Evolutionary conservation across 768 basidiomycete species (phyloP), one percentile per base, ranked within the genome.

Genomic region (Baorangia bicolor): DNA sequence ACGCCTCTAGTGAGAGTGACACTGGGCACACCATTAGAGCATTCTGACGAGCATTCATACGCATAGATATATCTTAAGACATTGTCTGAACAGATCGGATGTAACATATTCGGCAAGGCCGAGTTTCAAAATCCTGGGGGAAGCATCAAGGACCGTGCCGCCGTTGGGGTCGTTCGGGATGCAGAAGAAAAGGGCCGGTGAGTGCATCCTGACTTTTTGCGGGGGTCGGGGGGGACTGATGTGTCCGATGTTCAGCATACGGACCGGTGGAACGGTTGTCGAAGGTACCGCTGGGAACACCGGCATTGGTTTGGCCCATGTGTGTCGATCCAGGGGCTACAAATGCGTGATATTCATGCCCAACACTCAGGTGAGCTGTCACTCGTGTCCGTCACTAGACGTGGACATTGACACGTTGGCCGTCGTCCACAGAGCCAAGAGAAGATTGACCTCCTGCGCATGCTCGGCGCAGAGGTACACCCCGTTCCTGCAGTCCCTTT

Each of bases 281-380:
- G 96, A 99, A 72, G 96, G 96, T 4, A 99, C 96, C 3, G 96
- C 96, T 37, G 96, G 96, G 16, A 99, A 99, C 77, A 99, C 96
- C 9, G 96, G 95, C 38, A 97, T 97, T 53, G 95, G 95, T 34
- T 80, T 98, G 31, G 94, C 93, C 7, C 94, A 95, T 66, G 95
- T 98, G 51, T 98, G 97, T 74, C 78, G 97, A 60, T 83, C 92
- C 8, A 84, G 79, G 64, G 95, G 97, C 3, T 98, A 99, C 79
- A 91, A 87, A 70, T 98, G 97, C 71, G 96, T 99, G 11, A 99
- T 99, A 67, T 99, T 92, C 82, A 98, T 99, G 96, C 96, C 96
- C 30, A 79, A 97, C 71, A 93, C 88, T 5, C 91, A 97, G 81
- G 90, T 85, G 51, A 39, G 74, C 51, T 21, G 13, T 37, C n/a